Evolutionary conservation across 2,329 filamentous ascomycete genomes (phyloP).

Genomic region (Lachnellula subtilissima): DNA sequence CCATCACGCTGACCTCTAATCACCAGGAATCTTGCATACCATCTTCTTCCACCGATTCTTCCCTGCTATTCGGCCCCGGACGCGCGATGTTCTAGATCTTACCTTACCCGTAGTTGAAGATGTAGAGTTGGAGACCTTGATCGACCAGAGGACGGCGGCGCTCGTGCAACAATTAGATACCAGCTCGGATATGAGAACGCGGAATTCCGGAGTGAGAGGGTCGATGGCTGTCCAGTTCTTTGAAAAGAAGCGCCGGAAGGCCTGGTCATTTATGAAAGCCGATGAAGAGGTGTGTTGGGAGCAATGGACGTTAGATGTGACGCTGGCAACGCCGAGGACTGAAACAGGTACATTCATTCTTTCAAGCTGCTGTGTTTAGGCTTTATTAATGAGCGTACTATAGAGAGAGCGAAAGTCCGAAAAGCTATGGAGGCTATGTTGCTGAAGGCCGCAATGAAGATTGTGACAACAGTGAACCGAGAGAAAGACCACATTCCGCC

Average conservation of each 20-base stretch:
- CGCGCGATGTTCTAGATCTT: slow-evolving; percentile 84
- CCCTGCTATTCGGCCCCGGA: slow-evolving; percentile 74
- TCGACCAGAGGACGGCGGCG: slow-evolving; percentile 78
- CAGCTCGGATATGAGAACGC: slow-evolving; percentile 41
- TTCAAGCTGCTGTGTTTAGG: too few relatives aligned
- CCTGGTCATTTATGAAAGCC: slow-evolving; percentile 69
- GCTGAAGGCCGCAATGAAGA: slow-evolving; percentile 81
- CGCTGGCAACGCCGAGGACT: slow-evolving; percentile 82
- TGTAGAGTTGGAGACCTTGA: slow-evolving; percentile 85
- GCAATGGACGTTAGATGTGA: slow-evolving; percentile 88
- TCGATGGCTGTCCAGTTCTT: slow-evolving; percentile 89
- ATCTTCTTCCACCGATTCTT: slow-evolving; percentile 99
- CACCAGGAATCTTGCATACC: slow-evolving; percentile 79
- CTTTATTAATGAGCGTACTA: neutral
- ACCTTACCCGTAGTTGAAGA: slow-evolving; percentile 87
- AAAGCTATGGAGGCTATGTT: slow-evolving; percentile 88
- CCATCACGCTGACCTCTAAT: slow-evolving; percentile 7
- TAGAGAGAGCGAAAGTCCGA: slow-evolving; percentile 83
- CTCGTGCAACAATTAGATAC: slow-evolving; percentile 73
- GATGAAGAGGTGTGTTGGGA: slow-evolving; percentile 98
- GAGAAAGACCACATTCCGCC: slow-evolving; percentile 96
- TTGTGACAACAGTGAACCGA: slow-evolving; percentile 77
- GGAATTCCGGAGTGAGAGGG: slow-evolving; percentile 59
- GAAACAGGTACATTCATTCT: slow-evolving; percentile 64
- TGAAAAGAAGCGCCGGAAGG: slow-evolving; percentile 84